Conservation (phyloP, 2,329 filamentous ascomycete species). For the Stagonosporopsis tanaceti region DNA sequence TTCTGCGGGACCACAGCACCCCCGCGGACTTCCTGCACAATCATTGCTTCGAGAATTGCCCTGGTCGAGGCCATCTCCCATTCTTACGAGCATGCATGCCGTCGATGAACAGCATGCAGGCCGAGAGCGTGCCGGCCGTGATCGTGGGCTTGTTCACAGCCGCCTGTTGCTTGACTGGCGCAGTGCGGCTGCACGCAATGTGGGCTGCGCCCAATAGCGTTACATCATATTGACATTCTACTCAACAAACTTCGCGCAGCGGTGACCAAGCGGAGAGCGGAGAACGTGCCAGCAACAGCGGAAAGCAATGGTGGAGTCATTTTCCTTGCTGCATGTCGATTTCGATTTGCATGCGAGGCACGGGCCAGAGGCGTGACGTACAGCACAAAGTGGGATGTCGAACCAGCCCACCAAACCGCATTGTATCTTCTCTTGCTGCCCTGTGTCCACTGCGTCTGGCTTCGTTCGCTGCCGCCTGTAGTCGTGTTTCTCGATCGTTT, state of each 20-base stretch:
- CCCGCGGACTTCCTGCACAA: conserved; percentile 21
- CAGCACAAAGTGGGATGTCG: conserved; percentile 24
- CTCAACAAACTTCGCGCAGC: conserved; percentile 22
- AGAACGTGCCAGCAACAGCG: conserved; percentile 28
- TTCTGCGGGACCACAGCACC: conserved; percentile 12
- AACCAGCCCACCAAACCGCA: conserved; percentile 25
- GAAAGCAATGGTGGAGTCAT: conserved; percentile 25
- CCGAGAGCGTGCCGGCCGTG: neutral
- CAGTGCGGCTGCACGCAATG: conserved; percentile 10
- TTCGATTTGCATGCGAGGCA: conserved; percentile 18
- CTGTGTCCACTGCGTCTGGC: conserved; percentile 11
- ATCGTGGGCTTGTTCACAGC: neutral
- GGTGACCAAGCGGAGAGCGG: conserved; percentile 16
- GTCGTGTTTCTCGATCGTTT: conserved; percentile 2
- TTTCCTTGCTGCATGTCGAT: conserved; percentile 20
- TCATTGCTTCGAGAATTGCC: conserved; percentile 11
- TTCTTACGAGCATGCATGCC: neutral
- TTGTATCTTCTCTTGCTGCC: conserved; percentile 17
- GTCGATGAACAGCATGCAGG: neutral
- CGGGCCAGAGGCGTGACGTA: conserved; percentile 20
- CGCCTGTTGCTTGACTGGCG: conserved; percentile 5
- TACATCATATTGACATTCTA: conserved; percentile 30
- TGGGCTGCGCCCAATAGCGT: conserved; percentile 20
- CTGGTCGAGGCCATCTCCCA: neutral
- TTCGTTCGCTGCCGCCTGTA: conserved; percentile 4